phyloP scores from a whole-genome alignment of 192 early-diverging fungal genomes.

The Coemansia sp. region DNA sequence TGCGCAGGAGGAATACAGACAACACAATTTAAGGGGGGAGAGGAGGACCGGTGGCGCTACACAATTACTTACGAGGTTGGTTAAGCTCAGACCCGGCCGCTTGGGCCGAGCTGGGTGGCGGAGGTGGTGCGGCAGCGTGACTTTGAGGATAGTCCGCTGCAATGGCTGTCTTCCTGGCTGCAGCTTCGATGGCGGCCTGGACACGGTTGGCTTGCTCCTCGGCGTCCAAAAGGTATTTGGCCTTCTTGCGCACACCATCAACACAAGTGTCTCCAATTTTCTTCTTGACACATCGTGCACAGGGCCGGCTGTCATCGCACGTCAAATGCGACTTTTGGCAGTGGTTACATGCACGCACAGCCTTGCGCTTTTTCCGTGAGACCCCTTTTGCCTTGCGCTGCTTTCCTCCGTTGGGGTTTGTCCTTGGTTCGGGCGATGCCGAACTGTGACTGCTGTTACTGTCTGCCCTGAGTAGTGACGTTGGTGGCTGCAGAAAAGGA shows the following conservation, averaged over 20 bases:
- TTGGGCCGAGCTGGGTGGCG: background rate
- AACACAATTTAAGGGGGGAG: background rate
- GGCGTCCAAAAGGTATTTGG: conserved; percentile 84
- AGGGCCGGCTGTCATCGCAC: conserved; percentile 73
- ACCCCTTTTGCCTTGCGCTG: background rate
- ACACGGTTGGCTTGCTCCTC: conserved; percentile 34
- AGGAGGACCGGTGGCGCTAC: conserved; percentile 19
- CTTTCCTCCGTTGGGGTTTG: background rate
- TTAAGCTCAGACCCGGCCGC: conserved; percentile 8
- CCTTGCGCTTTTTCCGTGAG: conserved; percentile 49
- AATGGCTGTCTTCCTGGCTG: background rate
- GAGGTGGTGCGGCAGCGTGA: background rate
- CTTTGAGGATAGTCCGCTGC: background rate
- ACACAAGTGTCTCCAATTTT: conserved; percentile 73
- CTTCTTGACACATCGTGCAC: conserved; percentile 82
- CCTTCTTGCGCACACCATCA: conserved; percentile 85
- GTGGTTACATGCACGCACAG: conserved; percentile 60
- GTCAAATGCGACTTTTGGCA: conserved; percentile 66
- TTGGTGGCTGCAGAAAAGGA: background rate
- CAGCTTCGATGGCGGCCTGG: conserved; percentile 13
- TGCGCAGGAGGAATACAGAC: background rate
- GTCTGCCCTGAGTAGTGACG: background rate
- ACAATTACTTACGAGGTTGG: conserved; percentile 16
- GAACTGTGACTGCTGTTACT: background rate
- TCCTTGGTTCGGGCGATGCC: background rate